Conservation (phyloP, 2,329 filamentous ascomycete species). For the Periconia sp. region DNA sequence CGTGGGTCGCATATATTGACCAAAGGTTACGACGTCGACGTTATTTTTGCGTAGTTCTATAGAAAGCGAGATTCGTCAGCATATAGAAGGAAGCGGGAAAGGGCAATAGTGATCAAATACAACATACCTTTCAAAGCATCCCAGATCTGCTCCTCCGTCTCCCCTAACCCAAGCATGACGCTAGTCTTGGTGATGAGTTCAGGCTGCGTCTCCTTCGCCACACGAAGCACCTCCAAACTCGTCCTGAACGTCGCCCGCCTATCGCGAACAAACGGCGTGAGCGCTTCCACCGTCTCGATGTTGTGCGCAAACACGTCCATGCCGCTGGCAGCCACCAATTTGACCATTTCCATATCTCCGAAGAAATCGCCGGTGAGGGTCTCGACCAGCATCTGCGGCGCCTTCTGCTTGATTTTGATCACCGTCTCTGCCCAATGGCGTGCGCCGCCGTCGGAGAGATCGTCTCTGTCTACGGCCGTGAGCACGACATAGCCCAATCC, state of each 20-base stretch:
- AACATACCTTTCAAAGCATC: constrained; percentile 69
- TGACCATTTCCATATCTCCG: constrained; percentile 85
- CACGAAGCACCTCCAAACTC: constrained; percentile 75
- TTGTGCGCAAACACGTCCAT: constrained; percentile 98
- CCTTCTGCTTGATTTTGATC: constrained; percentile 79
- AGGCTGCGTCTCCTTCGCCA: constrained; percentile 76
- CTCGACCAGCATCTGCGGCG: constrained; percentile 75
- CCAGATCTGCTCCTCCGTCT: constrained; percentile 85
- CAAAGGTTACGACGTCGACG: constrained; percentile 96
- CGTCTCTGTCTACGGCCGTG: constrained; percentile 91
- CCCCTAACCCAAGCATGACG: constrained; percentile 92
- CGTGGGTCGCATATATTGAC: constrained; percentile 99
- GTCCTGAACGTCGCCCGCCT: constrained; percentile 86
- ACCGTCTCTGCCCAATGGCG: constrained; percentile 92
- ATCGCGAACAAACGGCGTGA: constrained; percentile 89
- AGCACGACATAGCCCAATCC: constrained; percentile 94
- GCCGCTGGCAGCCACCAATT: constrained; percentile 79
- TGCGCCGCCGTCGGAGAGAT: constrained; percentile 85
- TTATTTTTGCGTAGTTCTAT: constrained; percentile 74
- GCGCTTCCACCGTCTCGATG: constrained; percentile 87
- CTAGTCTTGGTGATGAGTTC: constrained; percentile 97
- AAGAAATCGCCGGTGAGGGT: constrained; percentile 84
- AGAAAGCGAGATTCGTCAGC: constrained; percentile 5
- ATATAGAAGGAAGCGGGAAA: background rate
- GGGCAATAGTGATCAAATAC: no score